phyloP scores from a whole-genome alignment of 192 early-diverging fungal genomes.

The Entomortierella parvispora region DNA sequence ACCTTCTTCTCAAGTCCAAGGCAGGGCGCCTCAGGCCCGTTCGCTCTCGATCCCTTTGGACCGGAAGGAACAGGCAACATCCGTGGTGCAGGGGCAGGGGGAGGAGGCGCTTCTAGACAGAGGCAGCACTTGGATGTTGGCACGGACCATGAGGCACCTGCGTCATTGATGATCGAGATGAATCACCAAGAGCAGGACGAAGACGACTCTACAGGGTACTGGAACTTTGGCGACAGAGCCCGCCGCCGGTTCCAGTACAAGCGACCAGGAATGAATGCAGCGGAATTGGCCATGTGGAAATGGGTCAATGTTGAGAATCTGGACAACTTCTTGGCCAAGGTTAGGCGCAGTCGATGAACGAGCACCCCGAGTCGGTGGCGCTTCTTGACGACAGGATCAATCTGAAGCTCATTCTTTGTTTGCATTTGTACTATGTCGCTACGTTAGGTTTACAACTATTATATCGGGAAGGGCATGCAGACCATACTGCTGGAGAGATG shows the following conservation, averaged over 20 bases:
- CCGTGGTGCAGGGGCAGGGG: neutral
- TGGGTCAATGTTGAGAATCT: conserved; percentile 89
- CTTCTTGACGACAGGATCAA: too few relatives aligned
- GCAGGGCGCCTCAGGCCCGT: conserved; percentile 4
- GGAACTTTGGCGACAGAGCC: conserved; percentile 35
- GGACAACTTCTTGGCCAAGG: conserved; percentile 80
- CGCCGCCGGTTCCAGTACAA: conserved; percentile 32
- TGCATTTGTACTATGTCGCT: too few relatives aligned
- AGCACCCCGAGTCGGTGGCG: too few relatives aligned
- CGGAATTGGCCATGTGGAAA: conserved; percentile 76
- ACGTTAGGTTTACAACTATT: conserved; percentile 84
- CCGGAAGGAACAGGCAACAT: neutral
- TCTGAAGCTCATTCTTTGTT: too few relatives aligned
- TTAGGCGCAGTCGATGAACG: conserved; percentile 7
- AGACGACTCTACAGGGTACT: conserved; percentile 21
- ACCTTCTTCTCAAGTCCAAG: conserved; percentile 11
- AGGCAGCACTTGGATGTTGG: conserved; percentile 26
- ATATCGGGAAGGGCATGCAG: conserved; percentile 86
- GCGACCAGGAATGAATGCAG: conserved; percentile 53
- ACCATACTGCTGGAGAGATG: conserved; percentile 82
- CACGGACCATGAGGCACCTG: conserved; percentile 66
- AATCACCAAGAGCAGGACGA: conserved; percentile 36
- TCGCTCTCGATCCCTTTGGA: conserved; percentile 2
- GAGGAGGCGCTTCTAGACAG: neutral
- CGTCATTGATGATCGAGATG: conserved; percentile 73